Base-by-base conservation (phyloP, 345 rosid species). In the Rhodamnia rubescens region DNA sequence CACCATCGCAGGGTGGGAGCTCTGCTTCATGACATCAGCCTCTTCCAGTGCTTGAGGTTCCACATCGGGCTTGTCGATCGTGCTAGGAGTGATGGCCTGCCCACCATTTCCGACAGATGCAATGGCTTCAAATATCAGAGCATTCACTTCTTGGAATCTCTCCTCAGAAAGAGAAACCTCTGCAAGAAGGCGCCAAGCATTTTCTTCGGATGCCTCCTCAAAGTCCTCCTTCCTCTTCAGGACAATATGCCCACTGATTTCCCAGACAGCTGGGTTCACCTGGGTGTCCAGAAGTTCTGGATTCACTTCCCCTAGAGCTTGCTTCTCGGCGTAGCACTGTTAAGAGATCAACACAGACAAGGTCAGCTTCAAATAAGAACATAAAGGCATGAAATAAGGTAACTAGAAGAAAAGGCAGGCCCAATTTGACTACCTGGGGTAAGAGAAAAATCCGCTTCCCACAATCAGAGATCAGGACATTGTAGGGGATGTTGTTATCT, bases 181-280 rank as follows among this genome's bases (percentile, higher is more conserved):
- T 0, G 98, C 96, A 1, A 96, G 98, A 40, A 97, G 95, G 87
- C 94, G 92, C 96, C 96, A 93, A 27, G 99, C 99, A 44, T 96
- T 95, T 86, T 89, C 98, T 85, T 96, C 99, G 0, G 98, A 89
- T 81, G 99, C 99, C 88, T 90, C 98, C 78, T 97, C 95, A 8
- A 86, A 97, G 89, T 97, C 99, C 86, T 93, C 89, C 92, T 90
- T 97, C 92, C 96, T 94, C 92, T 97, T 96, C 61, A 97, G 84
- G 85, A 97, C 99, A 90, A 97, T 96, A 85, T 97, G 99, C n/a
- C 99, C 99, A 74, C 98, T 96, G 26, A 97, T 97, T 83, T 97
- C 99, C 98, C 98, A 96, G 52, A 97, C 99, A 5, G 99, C 99
- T 84, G 98, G 98, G 89, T 96, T 97, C 89, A 97, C 99, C 86